A percentile compares a stretch with the other conserved stretches of the same genome.
Conservation (phyloP, 129 eudicot genomes). For the Silybum marianum region DNA sequence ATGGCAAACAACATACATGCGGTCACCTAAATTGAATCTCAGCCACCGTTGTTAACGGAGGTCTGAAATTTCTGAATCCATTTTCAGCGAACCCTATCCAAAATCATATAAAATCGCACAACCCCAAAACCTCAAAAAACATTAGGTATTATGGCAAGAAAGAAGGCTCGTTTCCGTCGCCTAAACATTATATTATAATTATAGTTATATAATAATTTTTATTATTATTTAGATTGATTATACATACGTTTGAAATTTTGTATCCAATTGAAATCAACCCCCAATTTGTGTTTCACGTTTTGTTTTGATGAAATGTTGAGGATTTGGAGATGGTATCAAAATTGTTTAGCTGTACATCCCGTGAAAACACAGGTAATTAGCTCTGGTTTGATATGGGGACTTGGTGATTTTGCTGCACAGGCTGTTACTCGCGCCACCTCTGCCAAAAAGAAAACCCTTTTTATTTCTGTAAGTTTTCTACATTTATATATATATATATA, state of each 20-base stretch:
- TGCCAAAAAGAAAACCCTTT: slow-evolving; percentile 33
- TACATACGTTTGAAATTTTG: background rate
- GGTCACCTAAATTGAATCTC: slow-evolving; percentile 43
- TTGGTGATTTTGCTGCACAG: slow-evolving; percentile 92
- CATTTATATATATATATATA: background rate
- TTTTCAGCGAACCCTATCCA: slow-evolving; percentile 33
- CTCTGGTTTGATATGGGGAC: slow-evolving; percentile 86
- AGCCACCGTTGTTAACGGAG: slow-evolving; percentile 39
- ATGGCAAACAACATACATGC: background rate
- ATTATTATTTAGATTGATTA: background rate
- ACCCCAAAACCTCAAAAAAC: slow-evolving; percentile 3
- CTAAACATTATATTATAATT: background rate
- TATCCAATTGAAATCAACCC: background rate
- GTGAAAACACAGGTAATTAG: slow-evolving; percentile 89
- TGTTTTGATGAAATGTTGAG: slow-evolving; percentile 50
- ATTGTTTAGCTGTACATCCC: slow-evolving; percentile 70
- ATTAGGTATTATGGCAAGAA: slow-evolving; percentile 20
- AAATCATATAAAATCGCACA: slow-evolving; percentile 19
- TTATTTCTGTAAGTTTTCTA: slow-evolving; percentile 28
- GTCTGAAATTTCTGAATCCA: slow-evolving; percentile 32
- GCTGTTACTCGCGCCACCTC: slow-evolving; percentile 63
- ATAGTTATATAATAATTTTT: no score
- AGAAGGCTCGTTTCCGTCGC: slow-evolving; percentile 12
- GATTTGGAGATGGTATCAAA: slow-evolving; percentile 85
- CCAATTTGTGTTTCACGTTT: background rate